Evolutionary conservation across 495 filamentous ascomycete genomes (phyloP).

Genomic region (Tuber aestivum): DNA sequence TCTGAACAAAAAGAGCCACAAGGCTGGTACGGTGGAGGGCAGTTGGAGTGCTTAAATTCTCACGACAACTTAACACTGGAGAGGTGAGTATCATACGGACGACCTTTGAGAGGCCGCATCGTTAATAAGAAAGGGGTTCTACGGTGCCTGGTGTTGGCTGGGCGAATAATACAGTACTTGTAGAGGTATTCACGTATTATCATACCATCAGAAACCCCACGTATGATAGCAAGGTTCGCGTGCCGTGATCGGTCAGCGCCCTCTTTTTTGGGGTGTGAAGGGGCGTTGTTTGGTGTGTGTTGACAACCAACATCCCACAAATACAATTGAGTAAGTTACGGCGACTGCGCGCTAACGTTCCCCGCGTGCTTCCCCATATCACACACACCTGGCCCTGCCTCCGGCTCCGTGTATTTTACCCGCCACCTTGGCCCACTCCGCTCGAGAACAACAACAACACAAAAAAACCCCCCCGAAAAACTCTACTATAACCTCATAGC

Average conservation of each 20-base stretch:
- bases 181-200: background rate
- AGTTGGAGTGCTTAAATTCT: background rate
- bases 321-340: background rate
- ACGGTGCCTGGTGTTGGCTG: background rate
- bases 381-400: background rate
- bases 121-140: background rate
- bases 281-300: background rate
- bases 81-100: background rate
- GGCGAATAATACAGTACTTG: background rate
- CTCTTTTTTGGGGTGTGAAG: background rate
- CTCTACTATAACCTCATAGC: conserved; percentile 14
- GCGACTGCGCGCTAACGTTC: background rate
- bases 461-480: too few relatives aligned
- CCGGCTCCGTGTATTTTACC: background rate
- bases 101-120: background rate
- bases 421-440: background rate
- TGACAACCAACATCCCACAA: background rate
- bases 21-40: background rate
- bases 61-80: background rate
- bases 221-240: background rate
- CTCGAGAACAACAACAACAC: conserved; percentile 12
- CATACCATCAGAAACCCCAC: too few relatives aligned
- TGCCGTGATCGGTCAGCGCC: background rate
- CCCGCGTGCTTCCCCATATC: background rate
- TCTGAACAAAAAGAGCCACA: background rate